These are phyloP conservation scores for Calocybe gangraenosa DNA, from an alignment of 768 basidiomycete genomes.

Conservation along the genomic window DNA sequence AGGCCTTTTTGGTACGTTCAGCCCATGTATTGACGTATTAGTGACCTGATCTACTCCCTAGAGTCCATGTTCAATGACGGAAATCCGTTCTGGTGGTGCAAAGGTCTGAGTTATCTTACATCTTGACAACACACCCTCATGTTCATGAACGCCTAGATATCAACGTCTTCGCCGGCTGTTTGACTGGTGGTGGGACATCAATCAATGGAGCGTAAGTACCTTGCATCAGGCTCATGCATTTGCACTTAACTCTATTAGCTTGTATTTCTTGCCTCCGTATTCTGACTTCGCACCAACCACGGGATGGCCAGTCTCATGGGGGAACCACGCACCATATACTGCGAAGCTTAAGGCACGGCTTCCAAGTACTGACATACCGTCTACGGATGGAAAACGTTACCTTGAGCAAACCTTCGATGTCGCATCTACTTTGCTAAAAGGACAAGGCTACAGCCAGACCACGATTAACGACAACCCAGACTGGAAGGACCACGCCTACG, in stretches of 20 bases:
- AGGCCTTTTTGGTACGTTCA: conserved; percentile 45
- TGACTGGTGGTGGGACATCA: conserved; percentile 59
- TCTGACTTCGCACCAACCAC: conserved; percentile 43
- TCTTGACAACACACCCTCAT: background rate
- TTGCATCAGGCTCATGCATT: background rate
- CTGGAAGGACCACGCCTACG: conserved; percentile 55
- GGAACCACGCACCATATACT: conserved; percentile 47
- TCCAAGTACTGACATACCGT: conserved; percentile 55
- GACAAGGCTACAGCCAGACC: conserved; percentile 45
- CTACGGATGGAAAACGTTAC: conserved; percentile 56
- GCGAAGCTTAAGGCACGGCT: conserved; percentile 45
- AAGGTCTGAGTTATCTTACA: conserved; percentile 30
- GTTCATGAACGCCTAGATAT: conserved; percentile 33
- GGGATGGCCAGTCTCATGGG: conserved; percentile 57
- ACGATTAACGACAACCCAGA: conserved; percentile 56
- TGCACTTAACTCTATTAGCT: conserved; percentile 17
- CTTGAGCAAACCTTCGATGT: conserved; percentile 47
- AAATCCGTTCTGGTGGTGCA: conserved; percentile 63
- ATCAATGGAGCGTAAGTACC: conserved; percentile 57
- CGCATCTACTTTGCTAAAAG: conserved; percentile 35
- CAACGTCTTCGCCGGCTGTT: conserved; percentile 59
- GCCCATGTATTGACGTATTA: background rate
- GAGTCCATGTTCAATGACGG: conserved; percentile 62
- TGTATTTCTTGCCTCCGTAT: conserved; percentile 53
- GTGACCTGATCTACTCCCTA: conserved; percentile 6